These are phyloP conservation scores for Colletotrichum endophyticum DNA, from an alignment of 2,329 filamentous ascomycete species.

Conservation along the genomic window DNA sequence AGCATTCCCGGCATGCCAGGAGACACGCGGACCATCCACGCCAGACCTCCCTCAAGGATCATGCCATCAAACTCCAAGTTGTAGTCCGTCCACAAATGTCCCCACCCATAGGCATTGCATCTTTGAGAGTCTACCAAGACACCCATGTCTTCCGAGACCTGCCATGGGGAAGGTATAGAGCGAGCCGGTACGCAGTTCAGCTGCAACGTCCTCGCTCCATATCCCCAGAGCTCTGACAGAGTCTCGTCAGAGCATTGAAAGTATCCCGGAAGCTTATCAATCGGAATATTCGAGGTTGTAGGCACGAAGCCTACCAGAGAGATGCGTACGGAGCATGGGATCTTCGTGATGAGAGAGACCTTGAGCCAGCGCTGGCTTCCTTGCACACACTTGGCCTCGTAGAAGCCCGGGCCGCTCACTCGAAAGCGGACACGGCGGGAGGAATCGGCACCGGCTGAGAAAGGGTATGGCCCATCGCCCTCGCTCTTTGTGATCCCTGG, in stretches of 20 bases:
- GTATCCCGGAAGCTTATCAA: neutral
- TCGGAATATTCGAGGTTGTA: neutral
- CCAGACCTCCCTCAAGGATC: neutral
- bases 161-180: neutral
- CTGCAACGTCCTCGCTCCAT: neutral
- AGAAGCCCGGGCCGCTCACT: neutral
- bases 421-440: neutral
- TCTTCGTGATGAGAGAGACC: neutral
- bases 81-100: neutral
- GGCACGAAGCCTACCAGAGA: neutral
- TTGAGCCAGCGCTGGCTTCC: neutral
- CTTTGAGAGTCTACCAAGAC: neutral
- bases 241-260: neutral
- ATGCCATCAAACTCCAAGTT: neutral
- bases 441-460: neutral
- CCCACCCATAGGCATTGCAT: neutral
- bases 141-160: neutral
- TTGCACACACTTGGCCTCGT: neutral
- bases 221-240: neutral
- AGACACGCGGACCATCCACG: neutral
- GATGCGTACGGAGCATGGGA: neutral
- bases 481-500: neutral
- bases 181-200: neutral
- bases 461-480: neutral
- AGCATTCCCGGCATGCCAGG: neutral